Evolutionary conservation across 2,329 filamentous ascomycete species (phyloP), one percentile per base, ranked within the genome.

Genomic region (Verticillium nonalfalfae): DNA sequence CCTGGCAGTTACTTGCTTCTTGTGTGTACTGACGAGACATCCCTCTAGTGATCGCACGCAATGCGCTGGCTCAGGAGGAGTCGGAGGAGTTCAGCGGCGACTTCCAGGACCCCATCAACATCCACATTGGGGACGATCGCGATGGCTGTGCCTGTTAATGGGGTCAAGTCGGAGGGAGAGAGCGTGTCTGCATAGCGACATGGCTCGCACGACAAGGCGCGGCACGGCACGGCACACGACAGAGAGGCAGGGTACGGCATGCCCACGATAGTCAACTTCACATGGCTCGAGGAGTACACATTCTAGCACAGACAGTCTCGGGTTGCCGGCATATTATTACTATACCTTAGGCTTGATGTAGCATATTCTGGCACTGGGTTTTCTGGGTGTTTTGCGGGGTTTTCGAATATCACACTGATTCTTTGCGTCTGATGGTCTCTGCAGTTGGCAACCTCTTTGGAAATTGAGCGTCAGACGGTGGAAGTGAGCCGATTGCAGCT

Each of bases 41-140:
- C 21, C 34, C 26, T 5, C 59, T 97, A 36, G 95, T 97, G 57
- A 99, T 99, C 75, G 95, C 95, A 68, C 88, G 93, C 72, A 97
- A 97, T 73, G 95, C 95, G 18, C 84, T 99, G 55, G 91, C 91
- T 18, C 95, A 99, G 78, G 95, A 99, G 79, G 95, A 98, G 78
- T 94, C 93, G 1, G 94, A 97, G 74, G 95, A 99, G 76, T 99
- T 96, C 78, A 96, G 90, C 75, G 93, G 93, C 63, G 95, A 98
- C 75, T 99, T 97, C 81, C 92, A 93, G 71, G 95, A 98, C 74
- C 94, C 94, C 58, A 98, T 99, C 78, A 96, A 97, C 76, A 97
- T 99, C 75, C 92, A 97, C 77, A 90, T 97, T 68, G 93, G 97
- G 78, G 93, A 92, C 75, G 91, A 96, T 70, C 88, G 91, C 70